Conservation (phyloP, 805 yeast species). For the Pichia cephalocereana region DNA sequence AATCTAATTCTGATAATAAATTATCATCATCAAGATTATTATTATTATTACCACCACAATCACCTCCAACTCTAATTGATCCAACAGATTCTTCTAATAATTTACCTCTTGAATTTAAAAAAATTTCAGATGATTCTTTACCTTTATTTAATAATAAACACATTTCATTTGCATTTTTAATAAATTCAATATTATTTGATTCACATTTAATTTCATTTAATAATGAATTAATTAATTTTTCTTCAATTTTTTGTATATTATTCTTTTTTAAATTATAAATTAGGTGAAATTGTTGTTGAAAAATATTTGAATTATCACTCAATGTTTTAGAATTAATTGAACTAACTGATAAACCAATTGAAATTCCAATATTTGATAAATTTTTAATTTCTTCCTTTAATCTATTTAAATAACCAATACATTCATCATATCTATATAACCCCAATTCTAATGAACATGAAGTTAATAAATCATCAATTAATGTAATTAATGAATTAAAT, state of each 20-base stretch:
- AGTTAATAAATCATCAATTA: constrained; percentile 39
- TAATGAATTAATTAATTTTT: constrained; percentile 14
- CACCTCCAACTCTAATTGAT: constrained; percentile 47
- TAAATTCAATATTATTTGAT: constrained; percentile 11
- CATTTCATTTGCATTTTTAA: constrained; percentile 20
- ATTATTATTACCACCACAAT: constrained; percentile 32
- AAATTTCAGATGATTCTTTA: constrained; percentile 39
- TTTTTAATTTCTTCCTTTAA: constrained; percentile 15
- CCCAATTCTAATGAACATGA: constrained; percentile 42
- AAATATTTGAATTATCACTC: constrained; percentile 10
- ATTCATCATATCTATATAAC: constrained; percentile 35
- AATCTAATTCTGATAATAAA: not conserved
- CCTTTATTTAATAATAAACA: constrained; percentile 32
- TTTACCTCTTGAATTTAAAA: constrained; percentile 38
- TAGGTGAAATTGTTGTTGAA: constrained; percentile 9
- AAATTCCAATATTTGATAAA: constrained; percentile 2
- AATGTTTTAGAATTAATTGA: constrained; percentile 12
- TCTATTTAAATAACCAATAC: constrained; percentile 28
- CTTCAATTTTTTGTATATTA: constrained; percentile 19
- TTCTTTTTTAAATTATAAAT: constrained; percentile 10
- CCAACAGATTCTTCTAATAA: constrained; percentile 39
- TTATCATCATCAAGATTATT: not conserved
- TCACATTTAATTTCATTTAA: constrained; percentile 17
- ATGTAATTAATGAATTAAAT: constrained; percentile 14
- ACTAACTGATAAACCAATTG: constrained; percentile 7